Evolutionary conservation across 441 rosid genomes (phyloP).

Genomic region (Euphorbia corollata): DNA sequence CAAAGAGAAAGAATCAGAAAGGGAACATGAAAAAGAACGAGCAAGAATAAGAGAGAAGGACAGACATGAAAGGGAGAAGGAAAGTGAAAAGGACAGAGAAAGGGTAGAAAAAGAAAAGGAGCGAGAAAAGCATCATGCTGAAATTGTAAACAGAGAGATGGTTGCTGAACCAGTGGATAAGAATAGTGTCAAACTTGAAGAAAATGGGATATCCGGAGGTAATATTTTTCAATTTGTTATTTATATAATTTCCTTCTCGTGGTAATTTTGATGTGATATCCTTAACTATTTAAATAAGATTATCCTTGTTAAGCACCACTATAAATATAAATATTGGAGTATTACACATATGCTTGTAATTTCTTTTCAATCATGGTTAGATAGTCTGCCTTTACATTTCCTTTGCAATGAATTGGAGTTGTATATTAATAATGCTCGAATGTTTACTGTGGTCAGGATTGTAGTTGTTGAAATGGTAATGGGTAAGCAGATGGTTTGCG

Average conservation of each 20-base stretch:
- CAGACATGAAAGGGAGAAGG: constrained; percentile 35
- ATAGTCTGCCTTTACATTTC: neutral
- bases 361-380: neutral
- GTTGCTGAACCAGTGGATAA: constrained; percentile 47
- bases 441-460: neutral
- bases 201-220: constrained; percentile 59
- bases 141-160: constrained; percentile 43
- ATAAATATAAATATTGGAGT: neutral
- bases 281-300: neutral
- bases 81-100: constrained; percentile 37
- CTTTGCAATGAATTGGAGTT: constrained; percentile 3
- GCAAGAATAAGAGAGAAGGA: constrained; percentile 48
- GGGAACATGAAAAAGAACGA: constrained; percentile 41
- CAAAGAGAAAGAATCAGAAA: constrained; percentile 35
- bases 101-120: constrained; percentile 46
- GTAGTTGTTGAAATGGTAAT: neutral
- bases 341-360: neutral
- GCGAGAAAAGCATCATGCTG: constrained; percentile 54
- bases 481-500: neutral
- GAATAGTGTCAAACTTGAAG: constrained; percentile 40
- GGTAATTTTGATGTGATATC: neutral
- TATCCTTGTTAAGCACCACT: neutral
- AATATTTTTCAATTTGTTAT: constrained; percentile 7
- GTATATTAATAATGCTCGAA: neutral
- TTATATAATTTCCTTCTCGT: neutral